A percentile compares a stretch with the other conserved stretches of the same genome.
phyloP scores from a whole-genome alignment of 1,139 yeast genomes.

The Yamadazyma triangularis region DNA sequence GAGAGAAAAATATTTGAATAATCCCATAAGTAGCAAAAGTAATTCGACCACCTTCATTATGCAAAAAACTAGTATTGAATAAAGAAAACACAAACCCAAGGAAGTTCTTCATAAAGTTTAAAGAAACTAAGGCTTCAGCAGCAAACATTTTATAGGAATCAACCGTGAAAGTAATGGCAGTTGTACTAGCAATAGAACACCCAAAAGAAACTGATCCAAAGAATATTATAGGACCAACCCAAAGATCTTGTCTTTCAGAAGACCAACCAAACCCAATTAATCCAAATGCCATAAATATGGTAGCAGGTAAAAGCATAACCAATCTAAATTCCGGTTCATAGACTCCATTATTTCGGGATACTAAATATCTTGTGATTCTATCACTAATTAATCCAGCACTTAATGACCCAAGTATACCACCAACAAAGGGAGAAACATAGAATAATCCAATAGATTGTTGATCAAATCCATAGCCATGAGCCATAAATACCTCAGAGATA shows the following conservation, averaged over 20 bases:
- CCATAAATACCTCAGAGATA: conserved; percentile 45
- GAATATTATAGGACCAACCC: conserved; percentile 58
- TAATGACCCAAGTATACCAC: conserved; percentile 56
- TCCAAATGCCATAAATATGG: conserved; percentile 45
- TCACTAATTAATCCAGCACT: conserved; percentile 52
- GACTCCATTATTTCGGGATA: conserved; percentile 43
- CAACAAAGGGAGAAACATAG: conserved; percentile 54
- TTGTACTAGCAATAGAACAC: conserved; percentile 55
- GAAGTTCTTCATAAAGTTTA: conserved; percentile 51
- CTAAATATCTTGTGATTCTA: conserved; percentile 33
- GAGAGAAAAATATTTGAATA: conserved; percentile 45
- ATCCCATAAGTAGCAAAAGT: conserved; percentile 53
- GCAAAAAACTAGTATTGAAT: conserved; percentile 47
- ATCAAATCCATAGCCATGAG: conserved; percentile 43
- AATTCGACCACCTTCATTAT: conserved; percentile 38
- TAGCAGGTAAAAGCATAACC: conserved; percentile 49
- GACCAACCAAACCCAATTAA: conserved; percentile 66
- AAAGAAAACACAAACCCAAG: conserved; percentile 55
- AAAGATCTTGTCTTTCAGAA: conserved; percentile 39
- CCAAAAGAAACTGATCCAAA: conserved; percentile 58
- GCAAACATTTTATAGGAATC: conserved; percentile 59
- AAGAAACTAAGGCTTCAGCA: conserved; percentile 54
- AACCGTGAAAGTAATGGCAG: conserved; percentile 57
- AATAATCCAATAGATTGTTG: conserved; percentile 52
- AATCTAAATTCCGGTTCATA: conserved; percentile 64